These are phyloP conservation scores for Candida nonsorbophila DNA, from an alignment of 805 yeast genomes.

Conservation along the genomic window DNA sequence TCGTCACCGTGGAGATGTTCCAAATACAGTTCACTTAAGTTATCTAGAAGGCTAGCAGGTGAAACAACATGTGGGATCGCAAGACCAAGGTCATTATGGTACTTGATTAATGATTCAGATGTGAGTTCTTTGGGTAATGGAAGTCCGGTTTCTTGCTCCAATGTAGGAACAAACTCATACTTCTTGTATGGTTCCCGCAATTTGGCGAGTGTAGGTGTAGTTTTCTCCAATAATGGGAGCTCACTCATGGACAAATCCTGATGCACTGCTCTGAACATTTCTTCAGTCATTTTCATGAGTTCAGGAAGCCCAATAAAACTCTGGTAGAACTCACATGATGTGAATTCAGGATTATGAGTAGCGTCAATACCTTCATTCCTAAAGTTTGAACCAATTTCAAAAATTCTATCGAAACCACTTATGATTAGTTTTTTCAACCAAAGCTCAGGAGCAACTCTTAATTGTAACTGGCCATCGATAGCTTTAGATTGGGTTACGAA, in stretches of 20 bases:
- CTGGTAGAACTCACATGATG: conserved; percentile 85
- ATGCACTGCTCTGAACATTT: conserved; percentile 42
- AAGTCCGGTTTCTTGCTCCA: conserved; percentile 50
- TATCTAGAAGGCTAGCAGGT: conserved; percentile 60
- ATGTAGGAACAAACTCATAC: conserved; percentile 62
- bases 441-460: conserved; percentile 91
- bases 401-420: conserved; percentile 81
- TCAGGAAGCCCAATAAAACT: conserved; percentile 63
- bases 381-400: conserved; percentile 80
- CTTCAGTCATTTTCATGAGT: conserved; percentile 60
- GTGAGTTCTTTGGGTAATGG: conserved; percentile 42
- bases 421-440: conserved; percentile 85
- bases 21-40: conserved; percentile 52
- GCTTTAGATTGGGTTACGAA: conserved; percentile 47
- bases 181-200: conserved; percentile 14
- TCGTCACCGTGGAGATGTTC: conserved; percentile 42
- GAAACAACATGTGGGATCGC: conserved; percentile 36
- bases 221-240: conserved; percentile 10
- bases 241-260: conserved; percentile 14
- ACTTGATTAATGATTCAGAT: conserved; percentile 34
- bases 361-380: conserved; percentile 92
- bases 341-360: conserved; percentile 92
- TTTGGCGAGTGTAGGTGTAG: conserved; percentile 12
- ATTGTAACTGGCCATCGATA: conserved; percentile 29
- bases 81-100: conserved; percentile 33